Percentiles rank a stretch among this genome's conserved stretches.
These are phyloP conservation scores for Porphyridium purpureum DNA, from an alignment of 23 red algal genomes.

Conservation along the genomic window DNA sequence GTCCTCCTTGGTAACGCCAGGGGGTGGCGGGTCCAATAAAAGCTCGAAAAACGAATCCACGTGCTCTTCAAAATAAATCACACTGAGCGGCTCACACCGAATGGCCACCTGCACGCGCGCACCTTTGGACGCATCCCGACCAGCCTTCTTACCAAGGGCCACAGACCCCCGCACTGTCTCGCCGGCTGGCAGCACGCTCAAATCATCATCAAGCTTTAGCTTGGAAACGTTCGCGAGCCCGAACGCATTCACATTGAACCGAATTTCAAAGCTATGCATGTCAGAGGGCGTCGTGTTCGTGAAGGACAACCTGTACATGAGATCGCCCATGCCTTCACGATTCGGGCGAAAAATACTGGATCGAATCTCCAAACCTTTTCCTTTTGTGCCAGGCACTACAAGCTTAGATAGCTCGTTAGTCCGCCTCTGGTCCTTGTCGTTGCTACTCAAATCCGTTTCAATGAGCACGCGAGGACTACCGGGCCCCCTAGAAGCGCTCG, in stretches of 20 bases:
- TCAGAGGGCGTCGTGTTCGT: not conserved
- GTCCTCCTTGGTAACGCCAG: not conserved
- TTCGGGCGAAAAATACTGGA: not conserved
- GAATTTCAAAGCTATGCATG: not conserved
- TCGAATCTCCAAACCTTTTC: slow-evolving; percentile 1
- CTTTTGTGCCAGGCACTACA: not conserved
- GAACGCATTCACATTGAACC: not conserved
- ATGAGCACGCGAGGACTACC: too few relatives aligned
- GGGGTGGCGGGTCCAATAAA: not conserved
- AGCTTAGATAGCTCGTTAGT: not conserved
- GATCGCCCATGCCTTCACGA: not conserved
- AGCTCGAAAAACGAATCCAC: not conserved
- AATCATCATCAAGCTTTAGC: not conserved
- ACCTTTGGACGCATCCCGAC: not conserved
- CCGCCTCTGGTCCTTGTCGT: not conserved
- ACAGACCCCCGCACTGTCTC: too few relatives aligned
- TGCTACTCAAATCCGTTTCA: too few relatives aligned
- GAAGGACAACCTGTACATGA: not conserved
- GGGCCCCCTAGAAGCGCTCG: not conserved
- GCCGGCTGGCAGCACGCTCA: not conserved
- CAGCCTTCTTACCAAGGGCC: too few relatives aligned
- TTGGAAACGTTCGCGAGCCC: not conserved
- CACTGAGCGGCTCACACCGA: not conserved
- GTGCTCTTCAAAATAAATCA: not conserved
- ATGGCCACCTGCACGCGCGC: not conserved